Base-by-base conservation (phyloP, 768 basidiomycete species). In the Trametes gibbosa region DNA sequence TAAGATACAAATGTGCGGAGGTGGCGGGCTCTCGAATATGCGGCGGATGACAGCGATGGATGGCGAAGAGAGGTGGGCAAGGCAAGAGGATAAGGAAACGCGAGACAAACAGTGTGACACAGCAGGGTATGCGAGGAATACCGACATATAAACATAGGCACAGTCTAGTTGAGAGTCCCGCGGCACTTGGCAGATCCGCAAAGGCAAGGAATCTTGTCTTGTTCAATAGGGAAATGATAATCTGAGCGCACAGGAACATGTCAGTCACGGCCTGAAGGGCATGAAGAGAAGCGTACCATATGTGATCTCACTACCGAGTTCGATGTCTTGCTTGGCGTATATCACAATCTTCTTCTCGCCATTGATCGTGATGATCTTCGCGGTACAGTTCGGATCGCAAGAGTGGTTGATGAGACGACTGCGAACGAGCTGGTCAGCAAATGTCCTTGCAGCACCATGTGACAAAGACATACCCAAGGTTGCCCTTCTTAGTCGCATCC, bases 171-270 rank as follows among this genome's bases (percentile, higher is more conserved):
- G 79, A 97, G 89, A 79, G 84, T 96, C 62, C 95, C 94, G 69
- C 95, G 89, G 76, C 95, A 98, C 75, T 90, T 90, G 64, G 81
- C 78, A 67, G 93, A 90, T 67, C 95, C 89, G 69, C 93, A 96
- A 25, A 95, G 79, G 78, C 93, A 95, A 56, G 90, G 90, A 67
- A 95, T 95, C 79, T 96, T 95, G 78, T 95, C 94, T 74, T 97
- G 92, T 76, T 99, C 97, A 70, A 97, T 90, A 43, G 97, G 96
- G 79, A 99, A 99, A 75, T 98, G 95, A 76, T 99, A 99, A 78
- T 99, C 95, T 95, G 69, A 5, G 57, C 23, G 23, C 13, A 10
- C 9, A 34, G 12, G 32, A 2, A 3, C 21, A 27, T 47, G 27
- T 10, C 29, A 53, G 56, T 24, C 47, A 54, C 34, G 58, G 29